Base-by-base conservation (phyloP, 208 protist species). In the Leishmania amazonensis region DNA sequence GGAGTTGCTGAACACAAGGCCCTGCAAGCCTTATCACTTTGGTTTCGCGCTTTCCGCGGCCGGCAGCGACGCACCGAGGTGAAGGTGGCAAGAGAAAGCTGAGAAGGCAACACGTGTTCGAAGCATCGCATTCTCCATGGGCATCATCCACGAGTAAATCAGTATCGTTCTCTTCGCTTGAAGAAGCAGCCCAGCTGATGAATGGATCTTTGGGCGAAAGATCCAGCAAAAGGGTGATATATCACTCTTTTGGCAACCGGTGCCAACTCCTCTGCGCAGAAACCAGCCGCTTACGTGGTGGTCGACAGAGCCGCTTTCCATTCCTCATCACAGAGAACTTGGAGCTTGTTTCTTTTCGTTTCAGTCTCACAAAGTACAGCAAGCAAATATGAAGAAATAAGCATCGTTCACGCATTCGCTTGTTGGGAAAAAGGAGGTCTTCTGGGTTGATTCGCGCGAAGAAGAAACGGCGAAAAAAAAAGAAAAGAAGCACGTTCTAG, bases 401-500 rank as follows among this genome's bases (percentile, higher is more conserved):
- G 42, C 47, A 60, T 60, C 24, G 19, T 42, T 19, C 65, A 77
- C 31, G 58, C 31, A 65, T 24, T 70, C 60, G 38, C 42, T 73
- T 72, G 40, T 21, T 13, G 65, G 3, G 7, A 62, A 80, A 65
- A 47, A n/a, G 24, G 31, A 28, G 13, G 53, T 31, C 19, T 17
- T 17, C 42, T 28, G 54, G 6, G 42, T 45, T 6, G 5, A 74
- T 17, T 24, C 13, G 11, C 35, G 9, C 45, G 28, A 13, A 64
- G 51, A 60, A 67, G 31, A 19, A 19, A 58, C 45, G 35, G 51
- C 17, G 60, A 72, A 68, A 79, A 81, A 75, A 65, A 58, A 80
- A 75, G 21, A 78, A 72, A 72, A 77, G 31, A 28, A 0, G 6
- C 64, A 60, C 21, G 75, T 35, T n/a, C 53, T 58, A 76, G 11